Base-by-base conservation (phyloP, 805 yeast genomes). In the Starmerella scarabaei region DNA sequence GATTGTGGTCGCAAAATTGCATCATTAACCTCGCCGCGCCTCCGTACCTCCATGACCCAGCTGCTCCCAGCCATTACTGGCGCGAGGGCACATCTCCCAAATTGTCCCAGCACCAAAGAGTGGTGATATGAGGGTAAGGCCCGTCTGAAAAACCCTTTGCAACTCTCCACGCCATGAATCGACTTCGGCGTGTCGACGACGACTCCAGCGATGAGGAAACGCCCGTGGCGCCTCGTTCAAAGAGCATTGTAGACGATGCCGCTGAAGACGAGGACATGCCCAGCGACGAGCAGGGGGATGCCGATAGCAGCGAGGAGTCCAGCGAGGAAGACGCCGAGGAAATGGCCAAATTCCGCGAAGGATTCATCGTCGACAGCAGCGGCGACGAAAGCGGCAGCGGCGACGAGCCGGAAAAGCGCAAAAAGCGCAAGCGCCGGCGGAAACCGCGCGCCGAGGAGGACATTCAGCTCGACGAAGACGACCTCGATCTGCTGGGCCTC, bases 291-390 rank as follows among this genome's bases (percentile, higher is more conserved):
- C 42, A 37, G 17, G 71, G 67, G 35, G 69, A 64, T 45, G 93
- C 81, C 40, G 96, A 86, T 30, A 36, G 43, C 16, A 36, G 43
- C 45, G 96, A 85, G 30, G 94, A 81, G 6, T 39, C 38, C 20
- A 41, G 47, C 30, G 93, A 82, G 23, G 94, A 83, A 23, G 93
- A 85, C 54, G 95, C 80, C 54, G 95, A 86, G 49, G 96, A 86
- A 54, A 75, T 80, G 35, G 71, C 78, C 49, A 73, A 72, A 52
- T 79, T 86, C 31, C 73, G 88, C 35, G 94, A 85, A 46, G 96
- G 95, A 0, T 85, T 88, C 60, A 86, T 88, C 53, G 96, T 83
- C 8, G 95, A 85, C 53, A 94, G 83, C 52, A 94, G 80, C 43
- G 11, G 11, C 11, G 77, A 68, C 19, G 77, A 68, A 12, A 69